phyloP scores from a whole-genome alignment of 805 yeast species.

The Ogataea nitratoaversa region DNA sequence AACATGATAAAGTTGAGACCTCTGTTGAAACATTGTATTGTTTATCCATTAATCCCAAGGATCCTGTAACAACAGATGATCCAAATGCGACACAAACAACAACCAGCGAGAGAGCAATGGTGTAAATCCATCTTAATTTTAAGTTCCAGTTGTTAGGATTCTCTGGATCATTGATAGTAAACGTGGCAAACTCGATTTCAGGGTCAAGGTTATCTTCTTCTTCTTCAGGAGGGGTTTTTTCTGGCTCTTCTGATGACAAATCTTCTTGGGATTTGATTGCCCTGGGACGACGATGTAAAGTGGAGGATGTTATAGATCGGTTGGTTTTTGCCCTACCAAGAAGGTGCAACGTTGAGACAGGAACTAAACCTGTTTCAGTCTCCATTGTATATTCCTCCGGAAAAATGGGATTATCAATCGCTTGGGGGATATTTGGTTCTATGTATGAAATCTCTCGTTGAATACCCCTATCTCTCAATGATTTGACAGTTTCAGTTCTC shows the following conservation, averaged over 20 bases:
- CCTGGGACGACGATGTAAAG: background rate
- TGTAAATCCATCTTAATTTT: constrained; percentile 55
- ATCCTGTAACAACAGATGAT: constrained; percentile 87
- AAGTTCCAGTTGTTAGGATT: constrained; percentile 86
- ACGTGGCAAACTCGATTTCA: constrained; percentile 82
- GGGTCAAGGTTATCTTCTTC: constrained; percentile 43
- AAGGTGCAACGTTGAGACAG: constrained; percentile 63
- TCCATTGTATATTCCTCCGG: constrained; percentile 92
- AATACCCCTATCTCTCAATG: constrained; percentile 61
- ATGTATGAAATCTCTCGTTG: constrained; percentile 49
- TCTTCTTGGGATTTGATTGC: constrained; percentile 19
- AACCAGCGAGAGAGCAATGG: constrained; percentile 60
- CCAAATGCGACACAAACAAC: constrained; percentile 93
- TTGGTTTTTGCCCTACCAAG: constrained; percentile 49
- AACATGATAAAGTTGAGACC: constrained; percentile 75
- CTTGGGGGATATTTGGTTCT: constrained; percentile 53
- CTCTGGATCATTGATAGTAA: constrained; percentile 72
- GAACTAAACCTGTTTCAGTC: constrained; percentile 85
- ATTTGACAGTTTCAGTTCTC: constrained; percentile 70
- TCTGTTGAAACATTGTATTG: constrained; percentile 68
- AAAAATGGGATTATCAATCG: constrained; percentile 63
- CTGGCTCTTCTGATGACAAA: constrained; percentile 26
- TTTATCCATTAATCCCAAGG: constrained; percentile 62
- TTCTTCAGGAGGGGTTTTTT: constrained; percentile 22
- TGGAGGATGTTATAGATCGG: constrained; percentile 9